Conservation (phyloP, 2,329 filamentous ascomycete species). For the Cladobotryum protrusum region DNA sequence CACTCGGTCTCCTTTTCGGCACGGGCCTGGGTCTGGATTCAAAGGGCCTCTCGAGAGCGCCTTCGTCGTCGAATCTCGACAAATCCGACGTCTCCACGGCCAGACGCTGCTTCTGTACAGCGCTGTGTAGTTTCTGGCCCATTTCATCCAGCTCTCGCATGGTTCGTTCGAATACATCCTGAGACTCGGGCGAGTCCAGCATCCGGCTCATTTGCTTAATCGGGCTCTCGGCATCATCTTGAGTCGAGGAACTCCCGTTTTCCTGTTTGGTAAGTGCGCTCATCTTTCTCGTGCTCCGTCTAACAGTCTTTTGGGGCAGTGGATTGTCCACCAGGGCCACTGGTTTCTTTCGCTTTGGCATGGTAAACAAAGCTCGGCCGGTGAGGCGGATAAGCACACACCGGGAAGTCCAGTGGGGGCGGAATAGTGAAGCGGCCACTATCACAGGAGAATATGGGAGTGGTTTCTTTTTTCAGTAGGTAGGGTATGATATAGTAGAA, state of each 20-base stretch:
- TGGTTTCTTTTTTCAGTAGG: too few species aligned
- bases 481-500: too few species aligned
- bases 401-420: neutral
- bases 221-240: neutral
- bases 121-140: conserved; percentile 39
- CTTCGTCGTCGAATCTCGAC: neutral
- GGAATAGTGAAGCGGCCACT: too few species aligned
- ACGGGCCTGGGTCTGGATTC: neutral
- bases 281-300: conserved; percentile 22
- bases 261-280: conserved; percentile 13
- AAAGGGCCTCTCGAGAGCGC: neutral
- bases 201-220: neutral
- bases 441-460: too few species aligned
- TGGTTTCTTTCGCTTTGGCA: conserved; percentile 36
- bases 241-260: neutral
- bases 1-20: neutral
- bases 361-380: conserved; percentile 14
- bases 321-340: conserved; percentile 15
- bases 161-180: conserved; percentile 31
- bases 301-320: conserved; percentile 16
- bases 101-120: conserved; percentile 40
- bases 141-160: conserved; percentile 43
- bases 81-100: conserved; percentile 31
- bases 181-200: neutral
- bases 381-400: neutral